Conservation (phyloP, 352 stramenopile genomes). For the Phytophthora europaea region DNA sequence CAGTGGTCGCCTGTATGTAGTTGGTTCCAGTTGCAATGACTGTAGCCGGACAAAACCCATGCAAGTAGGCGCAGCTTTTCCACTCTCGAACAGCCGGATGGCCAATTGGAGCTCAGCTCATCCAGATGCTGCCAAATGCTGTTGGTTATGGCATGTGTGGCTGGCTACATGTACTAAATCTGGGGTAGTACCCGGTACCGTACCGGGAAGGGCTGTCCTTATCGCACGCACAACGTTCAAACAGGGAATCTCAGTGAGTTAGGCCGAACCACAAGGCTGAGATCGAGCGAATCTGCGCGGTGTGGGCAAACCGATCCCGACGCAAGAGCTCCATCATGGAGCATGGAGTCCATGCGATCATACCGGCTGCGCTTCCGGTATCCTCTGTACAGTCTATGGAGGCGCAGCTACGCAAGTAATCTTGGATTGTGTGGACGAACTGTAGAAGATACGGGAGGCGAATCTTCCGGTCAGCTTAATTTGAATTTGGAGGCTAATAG, state of each 20-base stretch:
- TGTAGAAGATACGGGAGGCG: neutral
- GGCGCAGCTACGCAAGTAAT: conserved; percentile 13
- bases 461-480: conserved; percentile 1
- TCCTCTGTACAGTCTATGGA: conserved; percentile 18
- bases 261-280: neutral
- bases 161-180: neutral
- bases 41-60: conserved; percentile 11
- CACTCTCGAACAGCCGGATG: conserved; percentile 1
- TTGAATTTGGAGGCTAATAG: neutral
- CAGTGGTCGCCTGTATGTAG: neutral
- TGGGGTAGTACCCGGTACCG: neutral
- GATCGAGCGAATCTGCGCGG: neutral
- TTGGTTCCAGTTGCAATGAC: neutral
- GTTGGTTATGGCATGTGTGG: neutral
- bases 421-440: conserved; percentile 11
- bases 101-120: conserved; percentile 5
- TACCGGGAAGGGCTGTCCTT: neutral
- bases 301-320: conserved; percentile 6
- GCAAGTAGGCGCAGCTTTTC: neutral
- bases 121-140: conserved; percentile 23
- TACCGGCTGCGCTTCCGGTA: neutral
- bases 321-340: neutral
- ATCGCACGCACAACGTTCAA: neutral
- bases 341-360: neutral
- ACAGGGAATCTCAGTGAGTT: neutral